These are phyloP conservation scores for Dovyalis caffra DNA, from an alignment of 345 rosid species.

Conservation along the genomic window DNA sequence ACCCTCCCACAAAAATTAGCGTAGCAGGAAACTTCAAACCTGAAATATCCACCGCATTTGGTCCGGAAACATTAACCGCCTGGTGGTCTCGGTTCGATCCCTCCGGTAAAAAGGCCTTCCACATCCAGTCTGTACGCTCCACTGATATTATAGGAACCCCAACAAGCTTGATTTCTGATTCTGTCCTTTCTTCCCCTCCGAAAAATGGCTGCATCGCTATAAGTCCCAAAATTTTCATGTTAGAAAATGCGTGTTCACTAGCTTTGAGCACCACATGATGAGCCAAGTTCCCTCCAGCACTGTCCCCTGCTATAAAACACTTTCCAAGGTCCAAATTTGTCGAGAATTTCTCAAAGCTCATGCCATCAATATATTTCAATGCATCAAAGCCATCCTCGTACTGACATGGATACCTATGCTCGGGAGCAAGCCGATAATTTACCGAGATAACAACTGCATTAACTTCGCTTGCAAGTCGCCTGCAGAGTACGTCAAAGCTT, in stretches of 20 bases:
- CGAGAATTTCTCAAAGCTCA: neutral
- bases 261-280: slow-evolving; percentile 14
- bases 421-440: slow-evolving; percentile 36
- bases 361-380: neutral
- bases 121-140: slow-evolving; percentile 9
- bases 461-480: slow-evolving; percentile 20
- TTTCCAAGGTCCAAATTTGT: neutral
- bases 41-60: neutral
- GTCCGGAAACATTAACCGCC: slow-evolving; percentile 17
- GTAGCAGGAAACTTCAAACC: slow-evolving; percentile 6
- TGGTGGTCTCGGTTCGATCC: slow-evolving; percentile 16
- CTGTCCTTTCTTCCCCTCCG: slow-evolving; percentile 22
- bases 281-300: slow-evolving; percentile 16
- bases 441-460: slow-evolving; percentile 27
- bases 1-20: slow-evolving; percentile 12
- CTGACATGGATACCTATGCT: slow-evolving; percentile 33
- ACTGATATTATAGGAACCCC: neutral
- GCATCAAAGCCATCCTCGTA: slow-evolving; percentile 32
- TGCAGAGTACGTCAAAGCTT: slow-evolving; percentile 21
- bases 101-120: slow-evolving; percentile 20
- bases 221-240: neutral
- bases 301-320: slow-evolving; percentile 18
- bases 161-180: slow-evolving; percentile 6
- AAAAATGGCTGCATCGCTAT: slow-evolving; percentile 16
- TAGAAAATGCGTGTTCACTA: neutral